These are phyloP conservation scores for Fremontodendron californicum DNA, from an alignment of 345 rosid genomes.

Conservation along the genomic window DNA sequence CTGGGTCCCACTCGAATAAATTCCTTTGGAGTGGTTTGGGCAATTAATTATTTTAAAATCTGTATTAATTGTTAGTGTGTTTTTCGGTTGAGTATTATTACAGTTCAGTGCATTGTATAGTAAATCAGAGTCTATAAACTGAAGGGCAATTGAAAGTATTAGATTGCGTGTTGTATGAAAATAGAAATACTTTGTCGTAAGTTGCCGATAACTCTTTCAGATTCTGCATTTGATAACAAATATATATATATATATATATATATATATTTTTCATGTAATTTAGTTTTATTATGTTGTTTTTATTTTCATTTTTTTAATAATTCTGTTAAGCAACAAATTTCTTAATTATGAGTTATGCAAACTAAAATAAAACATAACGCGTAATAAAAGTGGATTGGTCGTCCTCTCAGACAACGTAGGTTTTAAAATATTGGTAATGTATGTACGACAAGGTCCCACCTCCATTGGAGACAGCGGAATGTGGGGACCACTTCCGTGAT, in stretches of 20 bases:
- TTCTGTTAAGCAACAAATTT: too few relatives aligned
- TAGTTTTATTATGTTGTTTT: background rate
- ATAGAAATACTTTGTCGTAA: too few relatives aligned
- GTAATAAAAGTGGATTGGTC: background rate
- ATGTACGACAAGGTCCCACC: background rate
- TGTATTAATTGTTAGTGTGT: background rate
- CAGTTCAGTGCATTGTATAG: background rate
- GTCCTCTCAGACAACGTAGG: background rate
- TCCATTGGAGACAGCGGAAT: background rate
- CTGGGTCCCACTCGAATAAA: background rate
- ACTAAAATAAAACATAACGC: background rate
- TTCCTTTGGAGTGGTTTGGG: too few relatives aligned
- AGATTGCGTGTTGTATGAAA: too few relatives aligned
- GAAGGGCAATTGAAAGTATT: background rate
- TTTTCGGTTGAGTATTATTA: background rate
- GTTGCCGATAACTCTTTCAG: too few relatives aligned
- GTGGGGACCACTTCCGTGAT: background rate
- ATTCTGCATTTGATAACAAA: too few relatives aligned
- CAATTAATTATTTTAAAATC: background rate
- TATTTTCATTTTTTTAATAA: background rate
- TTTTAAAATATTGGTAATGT: background rate
- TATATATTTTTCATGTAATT: background rate
- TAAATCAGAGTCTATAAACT: background rate
- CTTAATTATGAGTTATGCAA: background rate
- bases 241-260: too few relatives aligned